A percentile compares a stretch with the other conserved stretches of the same genome.
phyloP scores from a whole-genome alignment of 768 basidiomycete species.

The Pulveroboletus ravenelii region DNA sequence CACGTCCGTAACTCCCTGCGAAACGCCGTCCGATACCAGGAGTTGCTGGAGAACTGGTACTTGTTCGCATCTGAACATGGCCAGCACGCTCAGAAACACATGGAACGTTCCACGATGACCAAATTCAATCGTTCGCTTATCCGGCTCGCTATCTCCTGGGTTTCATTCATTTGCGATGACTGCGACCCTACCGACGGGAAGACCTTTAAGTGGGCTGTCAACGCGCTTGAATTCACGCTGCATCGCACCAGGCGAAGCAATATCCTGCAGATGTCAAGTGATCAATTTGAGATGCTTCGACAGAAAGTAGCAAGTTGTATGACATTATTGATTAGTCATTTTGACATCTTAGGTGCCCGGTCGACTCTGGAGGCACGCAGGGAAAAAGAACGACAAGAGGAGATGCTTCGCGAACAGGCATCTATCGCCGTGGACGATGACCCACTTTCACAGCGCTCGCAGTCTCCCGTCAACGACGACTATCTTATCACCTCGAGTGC shows the following conservation, averaged over 20 bases:
- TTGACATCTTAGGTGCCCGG: conserved; percentile 94
- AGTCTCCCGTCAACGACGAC: conserved; percentile 36
- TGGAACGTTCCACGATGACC: conserved; percentile 66
- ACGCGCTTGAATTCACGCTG: conserved; percentile 88
- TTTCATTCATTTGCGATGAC: conserved; percentile 96
- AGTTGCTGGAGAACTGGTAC: conserved; percentile 91
- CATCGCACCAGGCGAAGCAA: conserved; percentile 82
- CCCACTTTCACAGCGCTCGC: conserved; percentile 44
- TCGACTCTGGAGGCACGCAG: conserved; percentile 83
- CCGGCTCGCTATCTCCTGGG: conserved; percentile 93
- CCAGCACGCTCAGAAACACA: conserved; percentile 80
- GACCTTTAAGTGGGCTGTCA: conserved; percentile 98
- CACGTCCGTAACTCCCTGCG: conserved; percentile 70
- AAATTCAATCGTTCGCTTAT: conserved; percentile 84
- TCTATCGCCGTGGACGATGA: conserved; percentile 41
- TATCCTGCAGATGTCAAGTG: conserved; percentile 81
- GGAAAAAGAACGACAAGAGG: conserved; percentile 83
- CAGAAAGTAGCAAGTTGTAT: conserved; percentile 94
- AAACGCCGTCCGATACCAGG: conserved; percentile 64
- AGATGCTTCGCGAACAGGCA: conserved; percentile 51
- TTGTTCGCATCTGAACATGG: conserved; percentile 95
- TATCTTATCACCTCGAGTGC: conserved; percentile 22
- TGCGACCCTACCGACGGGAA: conserved; percentile 94
- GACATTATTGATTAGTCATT: conserved; percentile 94
- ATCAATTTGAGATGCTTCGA: conserved; percentile 86